These are phyloP conservation scores for Phalaenopsis aphrodite DNA, from an alignment of 106 monocot genomes.

Conservation along the genomic window DNA sequence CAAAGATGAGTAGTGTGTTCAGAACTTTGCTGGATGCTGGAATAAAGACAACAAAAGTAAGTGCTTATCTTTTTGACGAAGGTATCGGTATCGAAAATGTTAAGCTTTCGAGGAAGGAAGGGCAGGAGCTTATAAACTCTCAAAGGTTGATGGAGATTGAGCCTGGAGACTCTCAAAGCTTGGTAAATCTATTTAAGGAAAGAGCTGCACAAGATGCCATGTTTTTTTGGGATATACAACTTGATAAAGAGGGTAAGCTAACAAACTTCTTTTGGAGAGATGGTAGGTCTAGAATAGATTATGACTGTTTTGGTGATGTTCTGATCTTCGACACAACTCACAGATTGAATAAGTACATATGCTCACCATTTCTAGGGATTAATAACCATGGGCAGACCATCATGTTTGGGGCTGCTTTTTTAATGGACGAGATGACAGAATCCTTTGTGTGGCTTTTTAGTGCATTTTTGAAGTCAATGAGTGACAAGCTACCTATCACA, in stretches of 20 bases:
- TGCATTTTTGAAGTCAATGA: constrained; percentile 39
- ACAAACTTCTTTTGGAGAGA: constrained; percentile 19
- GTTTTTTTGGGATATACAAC: constrained; percentile 35
- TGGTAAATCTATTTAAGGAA: constrained; percentile 19
- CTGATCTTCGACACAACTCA: constrained; percentile 8
- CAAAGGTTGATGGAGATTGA: constrained; percentile 13
- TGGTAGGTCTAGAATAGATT: constrained; percentile 17
- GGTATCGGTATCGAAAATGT: constrained; percentile 11
- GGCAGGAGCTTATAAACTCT: constrained; percentile 11
- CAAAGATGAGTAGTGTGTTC: constrained; percentile 16
- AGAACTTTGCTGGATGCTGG: constrained; percentile 12
- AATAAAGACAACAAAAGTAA: constrained; percentile 10
- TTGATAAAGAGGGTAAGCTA: constrained; percentile 14
- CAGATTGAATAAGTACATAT: constrained; percentile 9
- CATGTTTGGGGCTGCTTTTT: constrained; percentile 31
- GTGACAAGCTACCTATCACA: constrained; percentile 24
- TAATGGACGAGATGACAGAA: constrained; percentile 23
- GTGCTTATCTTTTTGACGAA: constrained; percentile 14
- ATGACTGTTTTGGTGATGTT: constrained; percentile 15
- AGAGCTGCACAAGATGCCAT: constrained; percentile 24
- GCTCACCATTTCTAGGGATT: constrained; percentile 32
- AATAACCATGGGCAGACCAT: constrained; percentile 38
- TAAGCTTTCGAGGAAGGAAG: constrained; percentile 7
- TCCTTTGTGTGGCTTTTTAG: constrained; percentile 34
- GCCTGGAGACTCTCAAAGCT: constrained; percentile 19